phyloP scores from a whole-genome alignment of 2,329 filamentous ascomycete genomes.

The Penicillium sp. region DNA sequence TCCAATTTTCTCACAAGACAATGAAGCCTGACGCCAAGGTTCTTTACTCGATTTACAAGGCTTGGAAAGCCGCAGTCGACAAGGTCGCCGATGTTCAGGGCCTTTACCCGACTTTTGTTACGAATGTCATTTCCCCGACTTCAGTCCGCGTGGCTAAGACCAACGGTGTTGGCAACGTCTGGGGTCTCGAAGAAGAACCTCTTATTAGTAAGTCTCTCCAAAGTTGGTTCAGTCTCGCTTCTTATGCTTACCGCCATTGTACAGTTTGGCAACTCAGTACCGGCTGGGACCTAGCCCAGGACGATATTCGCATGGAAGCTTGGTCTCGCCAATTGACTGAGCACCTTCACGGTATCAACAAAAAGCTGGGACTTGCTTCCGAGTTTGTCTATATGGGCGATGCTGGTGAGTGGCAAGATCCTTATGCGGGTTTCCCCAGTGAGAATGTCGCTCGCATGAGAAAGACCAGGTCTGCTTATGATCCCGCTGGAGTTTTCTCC shows the following conservation, averaged over 20 bases:
- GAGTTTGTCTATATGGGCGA: conserved; percentile 44
- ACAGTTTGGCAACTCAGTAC: conserved; percentile 44
- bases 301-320: conserved; percentile 39
- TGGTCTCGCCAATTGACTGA: conserved; percentile 35
- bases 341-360: conserved; percentile 34
- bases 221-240: neutral
- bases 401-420: conserved; percentile 41
- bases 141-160: conserved; percentile 32
- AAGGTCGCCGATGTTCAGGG: conserved; percentile 39
- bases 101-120: conserved; percentile 41
- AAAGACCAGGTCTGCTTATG: conserved; percentile 32
- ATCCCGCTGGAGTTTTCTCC: conserved; percentile 34
- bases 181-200: conserved; percentile 36
- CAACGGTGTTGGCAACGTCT: conserved; percentile 44
- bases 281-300: conserved; percentile 37
- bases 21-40: conserved; percentile 39
- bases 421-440: conserved; percentile 33
- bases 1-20: conserved; percentile 40
- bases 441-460: conserved; percentile 39
- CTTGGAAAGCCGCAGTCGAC: conserved; percentile 38
- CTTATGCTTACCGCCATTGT: neutral
- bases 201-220: conserved; percentile 30
- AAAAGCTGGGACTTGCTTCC: conserved; percentile 29
- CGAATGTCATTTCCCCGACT: conserved; percentile 32
- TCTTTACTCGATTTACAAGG: conserved; percentile 34